Evolutionary conservation across 176 grass and related monocot genomes (phyloP).

Genomic region (Rhipidocladum racemiflorum): DNA sequence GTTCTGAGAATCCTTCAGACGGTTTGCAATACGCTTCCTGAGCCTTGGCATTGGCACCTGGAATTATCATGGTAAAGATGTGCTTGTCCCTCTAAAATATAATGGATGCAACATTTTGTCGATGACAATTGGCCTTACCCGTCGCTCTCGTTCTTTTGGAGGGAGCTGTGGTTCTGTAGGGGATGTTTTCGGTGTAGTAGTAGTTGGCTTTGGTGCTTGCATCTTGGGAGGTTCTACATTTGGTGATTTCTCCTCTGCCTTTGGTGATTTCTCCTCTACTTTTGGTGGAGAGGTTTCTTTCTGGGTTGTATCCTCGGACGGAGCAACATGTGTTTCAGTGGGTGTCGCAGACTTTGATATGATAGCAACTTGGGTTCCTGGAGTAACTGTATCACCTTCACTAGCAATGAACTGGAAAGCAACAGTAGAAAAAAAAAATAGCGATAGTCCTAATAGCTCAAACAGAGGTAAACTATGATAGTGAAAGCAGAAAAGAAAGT

Average conservation of each 20-base stretch:
- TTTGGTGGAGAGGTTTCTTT: constrained; percentile 52
- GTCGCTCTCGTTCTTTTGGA: constrained; percentile 88
- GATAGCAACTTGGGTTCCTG: constrained; percentile 91
- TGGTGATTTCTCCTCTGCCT: constrained; percentile 46
- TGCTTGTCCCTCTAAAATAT: neutral
- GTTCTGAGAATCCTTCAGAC: constrained; percentile 98
- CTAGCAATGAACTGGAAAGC: constrained; percentile 61
- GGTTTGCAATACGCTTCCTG: constrained; percentile 91
- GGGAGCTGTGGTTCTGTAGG: constrained; percentile 93
- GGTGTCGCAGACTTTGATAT: constrained; percentile 83
- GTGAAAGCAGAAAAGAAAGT: constrained; percentile 10
- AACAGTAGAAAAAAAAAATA: no score
- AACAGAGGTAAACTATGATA: neutral
- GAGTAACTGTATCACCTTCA: constrained; percentile 95
- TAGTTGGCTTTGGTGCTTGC: constrained; percentile 46
- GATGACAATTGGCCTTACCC: constrained; percentile 46
- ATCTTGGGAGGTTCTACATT: constrained; percentile 50
- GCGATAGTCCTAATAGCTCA: neutral
- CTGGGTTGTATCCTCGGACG: constrained; percentile 72
- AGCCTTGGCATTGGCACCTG: constrained; percentile 96
- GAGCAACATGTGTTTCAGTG: constrained; percentile 84
- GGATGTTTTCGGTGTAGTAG: constrained; percentile 47
- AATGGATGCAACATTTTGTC: neutral
- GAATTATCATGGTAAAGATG: constrained; percentile 19
- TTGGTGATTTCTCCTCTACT: constrained; percentile 45